Evolutionary conservation across 2,329 filamentous ascomycete genomes (phyloP).

Genomic region (Colletotrichum truncatum): DNA sequence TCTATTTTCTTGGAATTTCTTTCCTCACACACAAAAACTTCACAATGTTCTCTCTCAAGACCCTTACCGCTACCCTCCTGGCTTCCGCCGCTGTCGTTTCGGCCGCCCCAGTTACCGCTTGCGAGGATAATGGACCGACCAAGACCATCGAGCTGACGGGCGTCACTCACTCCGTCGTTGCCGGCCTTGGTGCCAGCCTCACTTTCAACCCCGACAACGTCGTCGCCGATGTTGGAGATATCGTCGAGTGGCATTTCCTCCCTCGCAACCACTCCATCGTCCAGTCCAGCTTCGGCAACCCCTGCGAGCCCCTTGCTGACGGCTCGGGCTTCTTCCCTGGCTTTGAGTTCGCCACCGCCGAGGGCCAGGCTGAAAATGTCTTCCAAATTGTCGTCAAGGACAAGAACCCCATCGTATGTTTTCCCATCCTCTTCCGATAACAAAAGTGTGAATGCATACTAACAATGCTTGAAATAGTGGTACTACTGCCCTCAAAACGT

Average conservation of each 20-base stretch:
- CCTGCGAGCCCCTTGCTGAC: constrained; percentile 50
- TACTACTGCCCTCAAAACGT: constrained; percentile 50
- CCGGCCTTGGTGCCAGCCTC: constrained; percentile 52
- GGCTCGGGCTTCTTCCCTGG: constrained; percentile 54
- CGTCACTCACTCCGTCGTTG: constrained; percentile 56
- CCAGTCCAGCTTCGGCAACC: constrained; percentile 51
- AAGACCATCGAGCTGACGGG: constrained; percentile 46
- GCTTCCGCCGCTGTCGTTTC: constrained; percentile 36
- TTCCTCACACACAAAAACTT: not conserved
- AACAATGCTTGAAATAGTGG: constrained; percentile 34
- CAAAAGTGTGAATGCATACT: not conserved
- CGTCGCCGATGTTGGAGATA: constrained; percentile 56
- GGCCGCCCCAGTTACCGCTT: constrained; percentile 43
- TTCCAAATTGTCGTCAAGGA: constrained; percentile 56
- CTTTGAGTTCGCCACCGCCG: constrained; percentile 49
- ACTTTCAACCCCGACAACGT: constrained; percentile 60
- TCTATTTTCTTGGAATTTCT: not conserved
- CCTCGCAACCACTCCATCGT: constrained; percentile 60
- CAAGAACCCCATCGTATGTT: constrained; percentile 49
- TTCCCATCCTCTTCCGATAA: constrained; percentile 47
- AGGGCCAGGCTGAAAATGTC: constrained; percentile 48
- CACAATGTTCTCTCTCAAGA: constrained; percentile 44
- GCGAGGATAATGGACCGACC: constrained; percentile 39
- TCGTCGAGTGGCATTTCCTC: constrained; percentile 65
- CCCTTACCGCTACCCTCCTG: constrained; percentile 38